Base-by-base conservation (phyloP, 1,284 basidiomycete species). In the Ganoderma lingzhi region DNA sequence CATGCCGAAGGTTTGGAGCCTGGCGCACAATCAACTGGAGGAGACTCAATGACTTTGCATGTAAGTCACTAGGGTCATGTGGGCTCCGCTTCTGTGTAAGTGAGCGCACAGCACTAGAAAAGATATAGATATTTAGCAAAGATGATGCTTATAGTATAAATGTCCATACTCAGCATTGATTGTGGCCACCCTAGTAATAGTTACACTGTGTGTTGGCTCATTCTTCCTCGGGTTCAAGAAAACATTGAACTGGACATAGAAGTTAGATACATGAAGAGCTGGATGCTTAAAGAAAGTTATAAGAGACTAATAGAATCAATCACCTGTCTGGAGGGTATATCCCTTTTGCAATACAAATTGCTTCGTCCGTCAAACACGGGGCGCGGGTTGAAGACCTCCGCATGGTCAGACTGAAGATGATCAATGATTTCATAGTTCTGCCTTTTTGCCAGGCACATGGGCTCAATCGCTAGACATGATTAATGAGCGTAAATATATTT, bases 21-120 rank as follows among this genome's bases (percentile, higher is more conserved):
- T 78, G 78, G 1, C 75, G 70, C 0, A 78, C 67, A 32, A 78
- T 71, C 5, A 78, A 68, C 59, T 78, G 78, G 1, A 78, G 60
- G 28, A 78, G 62, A 61, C 73, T 76, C 0, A 76, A 65, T 4
- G 73, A 69, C 68, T 73, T 72, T 0, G 68, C 39, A 59, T 71
- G 75, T 19, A 68, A 30, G 14, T 64, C 53, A 63, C 37, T 65
- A 23, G 59, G n/a, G 53, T 66, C 63, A 37, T 44, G 30, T 17
- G 60, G 65, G 15, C 60, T 28, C 41, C 23, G 44, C 28, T 23
- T 63, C 6, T 63, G 69, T 9, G 60, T 65, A 17, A 72, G 69
- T 63, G 63, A 65, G 17, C 41, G 56, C 0, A 72, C 71, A 23
- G 70, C 67, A 55, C 71, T 72, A 35, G 9, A 17, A 37, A 10